Evolutionary conservation across 2,329 filamentous ascomycete genomes (phyloP).

Genomic region (Hypoxylon sp.): DNA sequence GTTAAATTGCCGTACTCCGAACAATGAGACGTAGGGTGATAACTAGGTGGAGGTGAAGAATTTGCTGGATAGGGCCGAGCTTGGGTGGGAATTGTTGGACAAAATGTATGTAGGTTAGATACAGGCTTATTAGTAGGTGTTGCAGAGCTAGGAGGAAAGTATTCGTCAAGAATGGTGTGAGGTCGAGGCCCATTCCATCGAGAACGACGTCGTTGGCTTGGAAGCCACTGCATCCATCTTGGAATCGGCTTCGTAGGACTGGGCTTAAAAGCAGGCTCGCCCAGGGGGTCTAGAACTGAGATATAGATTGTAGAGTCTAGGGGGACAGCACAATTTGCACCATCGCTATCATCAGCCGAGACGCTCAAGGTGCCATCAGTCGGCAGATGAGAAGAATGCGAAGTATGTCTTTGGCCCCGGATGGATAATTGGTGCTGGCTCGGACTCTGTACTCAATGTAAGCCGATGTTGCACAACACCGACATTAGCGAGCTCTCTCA

Average conservation of each 20-base stretch:
- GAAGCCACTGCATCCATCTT: conserved; percentile 60
- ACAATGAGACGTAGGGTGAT: neutral
- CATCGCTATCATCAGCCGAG: conserved; percentile 24
- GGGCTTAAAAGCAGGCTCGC: conserved; percentile 63
- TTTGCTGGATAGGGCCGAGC: conserved; percentile 1
- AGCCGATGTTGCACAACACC: neutral
- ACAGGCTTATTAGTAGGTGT: neutral
- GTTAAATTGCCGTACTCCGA: conserved; percentile 11
- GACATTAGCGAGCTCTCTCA: conserved; percentile 13
- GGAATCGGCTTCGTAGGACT: conserved; percentile 68
- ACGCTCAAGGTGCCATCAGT: conserved; percentile 39
- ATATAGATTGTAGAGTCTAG: conserved; percentile 63
- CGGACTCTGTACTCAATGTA: conserved; percentile 22
- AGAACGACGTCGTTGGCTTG: conserved; percentile 35
- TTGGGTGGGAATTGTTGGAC: conserved; percentile 36
- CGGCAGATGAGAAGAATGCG: conserved; percentile 14
- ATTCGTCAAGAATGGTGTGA: conserved; percentile 49
- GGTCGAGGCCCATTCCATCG: conserved; percentile 37
- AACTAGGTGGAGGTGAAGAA: neutral
- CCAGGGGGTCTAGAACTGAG: conserved; percentile 65
- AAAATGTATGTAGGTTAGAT: conserved; percentile 24
- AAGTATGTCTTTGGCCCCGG: conserved; percentile 5
- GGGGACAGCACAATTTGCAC: conserved; percentile 46
- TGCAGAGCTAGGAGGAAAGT: conserved; percentile 42
- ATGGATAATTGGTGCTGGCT: conserved; percentile 18